A percentile compares a stretch with the other conserved stretches of the same genome.
Evolutionary conservation across 1,139 yeast genomes (phyloP).

Genomic region (Groenewaldozyma sp.): DNA sequence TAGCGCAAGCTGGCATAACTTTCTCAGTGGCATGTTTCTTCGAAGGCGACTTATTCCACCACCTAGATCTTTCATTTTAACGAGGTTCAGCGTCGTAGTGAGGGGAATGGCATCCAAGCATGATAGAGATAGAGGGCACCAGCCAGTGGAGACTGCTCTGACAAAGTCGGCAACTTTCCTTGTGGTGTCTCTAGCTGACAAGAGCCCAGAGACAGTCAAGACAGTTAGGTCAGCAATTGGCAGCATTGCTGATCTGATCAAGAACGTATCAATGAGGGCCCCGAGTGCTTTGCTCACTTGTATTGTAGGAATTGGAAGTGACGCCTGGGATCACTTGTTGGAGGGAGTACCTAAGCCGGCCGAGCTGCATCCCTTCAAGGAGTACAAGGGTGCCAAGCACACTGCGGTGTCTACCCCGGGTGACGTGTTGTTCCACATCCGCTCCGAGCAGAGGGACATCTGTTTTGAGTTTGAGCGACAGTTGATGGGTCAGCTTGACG

Average conservation of each 20-base stretch:
- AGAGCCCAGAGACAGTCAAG: neutral
- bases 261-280: constrained; percentile 6
- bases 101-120: no score
- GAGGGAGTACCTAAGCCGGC: constrained; percentile 9
- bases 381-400: constrained; percentile 13
- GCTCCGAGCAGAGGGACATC: constrained; percentile 13
- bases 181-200: constrained; percentile 3
- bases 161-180: constrained; percentile 6
- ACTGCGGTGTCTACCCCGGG: constrained; percentile 19
- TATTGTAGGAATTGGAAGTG: constrained; percentile 15
- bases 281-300: constrained; percentile 8
- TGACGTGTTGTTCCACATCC: constrained; percentile 16
- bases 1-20: no score
- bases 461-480: constrained; percentile 15
- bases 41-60: no score
- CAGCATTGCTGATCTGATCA: constrained; percentile 4
- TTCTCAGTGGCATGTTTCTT: no score
- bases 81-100: no score
- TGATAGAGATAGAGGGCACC: neutral
- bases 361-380: constrained; percentile 16
- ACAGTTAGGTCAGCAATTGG: constrained; percentile 4
- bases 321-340: constrained; percentile 12
- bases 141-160: constrained; percentile 5
- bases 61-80: no score
- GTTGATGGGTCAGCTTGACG: constrained; percentile 9